These are phyloP conservation scores for Rhipidocladum racemiflorum DNA, from an alignment of 176 grass and related monocot species.

Conservation along the genomic window DNA sequence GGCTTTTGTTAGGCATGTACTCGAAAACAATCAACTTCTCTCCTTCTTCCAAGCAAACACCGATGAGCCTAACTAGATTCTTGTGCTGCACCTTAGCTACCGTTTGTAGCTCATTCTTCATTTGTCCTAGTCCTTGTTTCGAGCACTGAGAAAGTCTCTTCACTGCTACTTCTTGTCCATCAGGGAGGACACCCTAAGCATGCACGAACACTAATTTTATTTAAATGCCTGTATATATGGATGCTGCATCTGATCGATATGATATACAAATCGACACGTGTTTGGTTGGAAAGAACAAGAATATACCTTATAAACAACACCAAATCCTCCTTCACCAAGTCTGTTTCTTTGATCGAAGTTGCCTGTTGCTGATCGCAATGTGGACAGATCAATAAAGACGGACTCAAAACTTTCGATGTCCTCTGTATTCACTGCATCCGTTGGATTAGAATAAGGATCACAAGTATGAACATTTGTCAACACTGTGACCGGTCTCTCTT, in stretches of 20 bases:
- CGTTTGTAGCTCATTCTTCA: slow-evolving; percentile 18
- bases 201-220: too few species aligned
- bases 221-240: too few species aligned
- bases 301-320: slow-evolving; percentile 50
- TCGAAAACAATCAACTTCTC: not conserved
- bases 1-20: too few species aligned
- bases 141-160: slow-evolving; percentile 31
- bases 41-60: slow-evolving; percentile 24
- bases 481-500: too few species aligned
- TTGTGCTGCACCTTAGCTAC: slow-evolving; percentile 32
- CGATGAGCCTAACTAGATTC: slow-evolving; percentile 36
- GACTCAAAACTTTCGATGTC: slow-evolving; percentile 41
- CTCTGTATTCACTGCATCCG: slow-evolving; percentile 27
- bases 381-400: slow-evolving; percentile 39
- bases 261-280: too few species aligned
- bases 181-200: slow-evolving; percentile 28
- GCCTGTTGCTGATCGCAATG: slow-evolving; percentile 31
- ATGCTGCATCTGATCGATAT: too few species aligned
- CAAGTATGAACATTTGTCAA: not conserved
- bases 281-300: too few species aligned
- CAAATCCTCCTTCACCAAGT: slow-evolving; percentile 24
- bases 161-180: slow-evolving; percentile 40
- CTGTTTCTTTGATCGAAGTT: slow-evolving; percentile 37
- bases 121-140: not conserved
- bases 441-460: not conserved